Percentiles rank a stretch among this genome's conserved stretches.
Evolutionary conservation across 2,329 filamentous ascomycete genomes (phyloP).

Genomic region (Dactylellina sp.): DNA sequence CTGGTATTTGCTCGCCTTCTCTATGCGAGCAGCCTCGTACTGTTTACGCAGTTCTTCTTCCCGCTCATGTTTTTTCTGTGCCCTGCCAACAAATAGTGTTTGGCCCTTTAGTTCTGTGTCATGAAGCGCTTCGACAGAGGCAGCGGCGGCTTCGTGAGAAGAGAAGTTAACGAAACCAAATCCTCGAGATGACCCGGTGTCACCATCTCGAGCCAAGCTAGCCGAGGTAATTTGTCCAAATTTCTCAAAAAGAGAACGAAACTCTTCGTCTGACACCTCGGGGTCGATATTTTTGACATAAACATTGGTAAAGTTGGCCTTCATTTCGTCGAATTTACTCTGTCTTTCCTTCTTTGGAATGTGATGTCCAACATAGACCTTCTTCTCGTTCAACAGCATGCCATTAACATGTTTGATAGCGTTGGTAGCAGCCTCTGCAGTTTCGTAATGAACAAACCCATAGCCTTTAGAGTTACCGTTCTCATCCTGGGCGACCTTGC

Average conservation of each 20-base stretch:
- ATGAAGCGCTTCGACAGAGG: slow-evolving; percentile 91
- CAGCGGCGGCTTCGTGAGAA: slow-evolving; percentile 85
- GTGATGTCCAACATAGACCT: slow-evolving; percentile 98
- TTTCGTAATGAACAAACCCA: slow-evolving; percentile 99
- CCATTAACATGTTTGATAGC: slow-evolving; percentile 99
- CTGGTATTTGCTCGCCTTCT: slow-evolving; percentile 99
- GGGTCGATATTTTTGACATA: slow-evolving; percentile 97
- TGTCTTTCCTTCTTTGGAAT: slow-evolving; percentile 99
- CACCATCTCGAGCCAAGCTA: slow-evolving; percentile 86
- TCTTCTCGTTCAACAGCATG: slow-evolving; percentile 99
- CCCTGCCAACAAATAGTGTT: slow-evolving; percentile 96
- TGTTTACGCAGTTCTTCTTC: slow-evolving; percentile 99
- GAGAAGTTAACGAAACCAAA: slow-evolving; percentile 98
- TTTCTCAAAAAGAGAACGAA: slow-evolving; percentile 90
- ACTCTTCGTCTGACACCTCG: slow-evolving; percentile 91
- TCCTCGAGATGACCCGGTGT: slow-evolving; percentile 88
- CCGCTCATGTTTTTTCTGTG: slow-evolving; percentile 99
- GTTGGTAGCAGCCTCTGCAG: slow-evolving; percentile 92
- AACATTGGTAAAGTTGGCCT: slow-evolving; percentile 99
- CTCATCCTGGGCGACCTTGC: slow-evolving; percentile 99
- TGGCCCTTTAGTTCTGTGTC: slow-evolving; percentile 91
- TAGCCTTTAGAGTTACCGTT: slow-evolving; percentile 97
- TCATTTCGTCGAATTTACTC: slow-evolving; percentile 99
- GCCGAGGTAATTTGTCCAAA: slow-evolving; percentile 96
- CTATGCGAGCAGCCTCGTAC: slow-evolving; percentile 94